Evolutionary conservation across 2,329 filamentous ascomycete genomes (phyloP).

Genomic region (Aspergillus pseudoterreus): DNA sequence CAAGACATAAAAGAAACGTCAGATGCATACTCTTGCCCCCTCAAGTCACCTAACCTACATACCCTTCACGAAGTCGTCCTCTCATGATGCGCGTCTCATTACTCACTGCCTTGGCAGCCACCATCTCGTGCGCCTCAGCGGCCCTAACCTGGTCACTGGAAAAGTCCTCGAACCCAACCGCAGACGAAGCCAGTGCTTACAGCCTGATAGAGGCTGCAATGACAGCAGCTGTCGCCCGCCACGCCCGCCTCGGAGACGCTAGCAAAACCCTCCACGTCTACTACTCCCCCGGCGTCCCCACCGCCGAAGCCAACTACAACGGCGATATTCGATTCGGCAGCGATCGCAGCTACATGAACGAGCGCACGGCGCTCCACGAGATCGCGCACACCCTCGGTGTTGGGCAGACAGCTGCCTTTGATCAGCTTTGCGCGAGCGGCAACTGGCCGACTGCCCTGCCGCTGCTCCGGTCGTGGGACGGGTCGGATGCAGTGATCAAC

Average conservation of each 20-base stretch:
- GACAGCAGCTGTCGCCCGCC: conserved; percentile 5
- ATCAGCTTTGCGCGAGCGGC: neutral
- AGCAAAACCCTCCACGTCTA: conserved; percentile 4
- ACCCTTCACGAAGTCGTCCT: neutral
- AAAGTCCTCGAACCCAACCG: neutral
- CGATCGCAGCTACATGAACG: conserved; percentile 4
- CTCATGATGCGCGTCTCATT: neutral
- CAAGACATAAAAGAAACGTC: neutral
- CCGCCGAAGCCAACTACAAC: conserved; percentile 8
- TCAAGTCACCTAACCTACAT: neutral
- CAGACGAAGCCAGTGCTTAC: conserved; percentile 3
- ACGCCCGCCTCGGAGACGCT: conserved; percentile 4
- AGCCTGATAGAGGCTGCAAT: conserved; percentile 4
- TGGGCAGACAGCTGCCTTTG: conserved; percentile 6
- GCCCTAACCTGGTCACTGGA: neutral
- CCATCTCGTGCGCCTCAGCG: neutral
- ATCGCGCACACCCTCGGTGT: conserved; percentile 8
- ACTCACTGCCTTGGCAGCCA: neutral
- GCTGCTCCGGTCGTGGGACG: conserved; percentile 6
- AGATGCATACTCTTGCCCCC: neutral
- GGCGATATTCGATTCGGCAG: conserved; percentile 5
- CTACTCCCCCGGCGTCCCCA: conserved; percentile 7
- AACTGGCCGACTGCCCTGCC: conserved; percentile 5
- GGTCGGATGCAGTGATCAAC: conserved; percentile 1
- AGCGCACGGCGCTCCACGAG: conserved; percentile 8